These are phyloP conservation scores for Cryphonectria japonica DNA, from an alignment of 2,329 filamentous ascomycete genomes.

Conservation along the genomic window DNA sequence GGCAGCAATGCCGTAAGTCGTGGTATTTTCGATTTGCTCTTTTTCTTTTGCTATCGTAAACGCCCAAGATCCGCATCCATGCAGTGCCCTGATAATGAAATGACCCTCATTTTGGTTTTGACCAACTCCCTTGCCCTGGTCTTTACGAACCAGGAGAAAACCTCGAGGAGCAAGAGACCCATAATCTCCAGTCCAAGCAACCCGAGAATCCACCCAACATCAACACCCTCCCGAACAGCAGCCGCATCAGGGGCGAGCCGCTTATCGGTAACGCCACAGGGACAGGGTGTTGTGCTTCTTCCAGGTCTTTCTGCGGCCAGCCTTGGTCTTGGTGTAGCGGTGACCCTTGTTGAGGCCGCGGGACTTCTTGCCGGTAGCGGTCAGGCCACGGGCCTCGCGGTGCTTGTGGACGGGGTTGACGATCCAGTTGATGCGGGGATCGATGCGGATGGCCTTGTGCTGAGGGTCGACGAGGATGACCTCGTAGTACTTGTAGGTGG, in stretches of 20 bases:
- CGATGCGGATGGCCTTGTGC: conserved; percentile 99
- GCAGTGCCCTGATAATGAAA: conserved; percentile 26
- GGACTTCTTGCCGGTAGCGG: conserved; percentile 98
- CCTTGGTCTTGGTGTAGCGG: conserved; percentile 97
- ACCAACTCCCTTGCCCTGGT: conserved; percentile 23
- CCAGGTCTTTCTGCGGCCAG: conserved; percentile 99
- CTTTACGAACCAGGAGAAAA: conserved; percentile 25
- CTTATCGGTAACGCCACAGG: conserved; percentile 96
- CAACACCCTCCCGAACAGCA: conserved; percentile 13
- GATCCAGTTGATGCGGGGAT: conserved; percentile 99
- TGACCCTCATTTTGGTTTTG: conserved; percentile 26
- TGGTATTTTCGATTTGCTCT: conserved; percentile 30
- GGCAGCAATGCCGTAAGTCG: conserved; percentile 31
- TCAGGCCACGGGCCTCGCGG: conserved; percentile 96
- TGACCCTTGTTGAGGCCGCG: conserved; percentile 99
- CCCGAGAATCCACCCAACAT: conserved; percentile 7
- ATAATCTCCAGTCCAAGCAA: conserved; percentile 17
- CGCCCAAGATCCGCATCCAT: conserved; percentile 31
- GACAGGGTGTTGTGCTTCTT: conserved; percentile 99
- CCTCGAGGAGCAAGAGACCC: conserved; percentile 21
- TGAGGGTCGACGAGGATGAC: conserved; percentile 99
- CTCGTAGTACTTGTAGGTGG: conserved; percentile 99
- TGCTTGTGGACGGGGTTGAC: conserved; percentile 99
- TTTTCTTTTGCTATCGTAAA: conserved; percentile 28
- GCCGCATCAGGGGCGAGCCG: conserved; percentile 28